Percentiles rank a stretch among this genome's conserved stretches.
Conservation (phyloP, 1,139 yeast genomes). For the Taphrina flavorubra region DNA sequence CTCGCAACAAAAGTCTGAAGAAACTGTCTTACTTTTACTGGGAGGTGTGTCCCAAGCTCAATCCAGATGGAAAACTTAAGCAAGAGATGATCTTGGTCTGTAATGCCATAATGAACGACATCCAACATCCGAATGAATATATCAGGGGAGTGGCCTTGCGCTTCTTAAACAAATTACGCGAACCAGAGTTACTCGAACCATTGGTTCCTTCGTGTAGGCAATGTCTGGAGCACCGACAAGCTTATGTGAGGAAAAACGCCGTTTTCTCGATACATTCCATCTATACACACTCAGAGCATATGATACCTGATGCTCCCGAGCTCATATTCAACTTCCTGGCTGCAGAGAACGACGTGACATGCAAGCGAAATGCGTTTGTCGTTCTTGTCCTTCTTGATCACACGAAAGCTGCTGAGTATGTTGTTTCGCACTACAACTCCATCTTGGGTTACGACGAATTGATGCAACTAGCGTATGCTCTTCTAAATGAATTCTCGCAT, state of each 20-base stretch:
- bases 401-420: slow-evolving; percentile 79
- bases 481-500: not conserved
- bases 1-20: slow-evolving; percentile 86
- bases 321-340: slow-evolving; percentile 73
- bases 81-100: slow-evolving; percentile 99
- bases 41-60: slow-evolving; percentile 96
- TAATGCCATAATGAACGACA: slow-evolving; percentile 95
- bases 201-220: slow-evolving; percentile 90
- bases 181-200: slow-evolving; percentile 92
- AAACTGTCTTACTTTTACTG: slow-evolving; percentile 92
- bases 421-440: slow-evolving; percentile 70
- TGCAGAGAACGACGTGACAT: slow-evolving; percentile 88
- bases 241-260: slow-evolving; percentile 97
- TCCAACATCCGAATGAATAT: slow-evolving; percentile 97
- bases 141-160: slow-evolving; percentile 94
- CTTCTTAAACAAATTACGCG: slow-evolving; percentile 86
- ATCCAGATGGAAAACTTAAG: slow-evolving; percentile 84
- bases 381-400: slow-evolving; percentile 83
- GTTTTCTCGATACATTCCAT: slow-evolving; percentile 88
- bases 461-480: slow-evolving; percentile 68
- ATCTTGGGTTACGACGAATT: slow-evolving; percentile 79
- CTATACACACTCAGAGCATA: slow-evolving; percentile 71
- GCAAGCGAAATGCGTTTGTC: slow-evolving; percentile 94
- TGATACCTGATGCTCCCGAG: slow-evolving; percentile 94
- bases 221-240: slow-evolving; percentile 94